Conservation (phyloP, 2,329 filamentous ascomycete genomes). For the Ophiostoma ips region DNA sequence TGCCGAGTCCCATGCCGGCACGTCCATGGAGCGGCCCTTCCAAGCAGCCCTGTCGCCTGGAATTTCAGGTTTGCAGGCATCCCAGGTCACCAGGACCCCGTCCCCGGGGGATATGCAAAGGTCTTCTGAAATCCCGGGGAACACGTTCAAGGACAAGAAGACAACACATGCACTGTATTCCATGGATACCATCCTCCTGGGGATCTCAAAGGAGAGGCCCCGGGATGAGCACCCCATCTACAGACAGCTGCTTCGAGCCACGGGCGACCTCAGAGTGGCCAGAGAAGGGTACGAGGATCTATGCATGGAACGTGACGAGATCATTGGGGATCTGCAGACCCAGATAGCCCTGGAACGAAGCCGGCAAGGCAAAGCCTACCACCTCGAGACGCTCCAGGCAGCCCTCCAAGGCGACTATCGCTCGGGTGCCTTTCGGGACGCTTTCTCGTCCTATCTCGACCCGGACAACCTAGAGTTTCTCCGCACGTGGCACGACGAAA, state of each 20-base stretch:
- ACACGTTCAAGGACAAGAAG: too few species aligned
- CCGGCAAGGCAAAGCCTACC: constrained; percentile 20
- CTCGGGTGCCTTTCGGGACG: constrained; percentile 10
- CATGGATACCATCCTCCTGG: too few species aligned
- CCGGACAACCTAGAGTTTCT: constrained; percentile 5
- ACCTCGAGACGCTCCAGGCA: constrained; percentile 22
- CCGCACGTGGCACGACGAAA: too few species aligned
- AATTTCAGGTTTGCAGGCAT: too few species aligned
- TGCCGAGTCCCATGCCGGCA: background rate
- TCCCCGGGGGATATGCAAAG: too few species aligned
- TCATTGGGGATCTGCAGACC: constrained; percentile 23
- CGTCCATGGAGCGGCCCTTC: constrained; percentile 18
- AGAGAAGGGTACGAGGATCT: constrained; percentile 34
- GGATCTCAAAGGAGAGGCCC: too few species aligned
- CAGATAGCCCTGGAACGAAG: constrained; percentile 5
- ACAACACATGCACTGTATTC: too few species aligned
- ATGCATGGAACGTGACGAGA: constrained; percentile 24
- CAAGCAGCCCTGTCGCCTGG: too few species aligned
- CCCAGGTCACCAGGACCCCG: too few species aligned
- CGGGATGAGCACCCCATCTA: too few species aligned
- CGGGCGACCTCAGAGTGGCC: constrained; percentile 19
- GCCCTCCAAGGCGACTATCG: constrained; percentile 15
- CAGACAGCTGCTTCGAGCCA: too few species aligned
- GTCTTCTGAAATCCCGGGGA: too few species aligned
- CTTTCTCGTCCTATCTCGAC: constrained; percentile 17